A percentile compares a stretch with the other conserved stretches of the same genome.
Conservation (phyloP, 495 filamentous ascomycete genomes). For the Thozetella sp. region DNA sequence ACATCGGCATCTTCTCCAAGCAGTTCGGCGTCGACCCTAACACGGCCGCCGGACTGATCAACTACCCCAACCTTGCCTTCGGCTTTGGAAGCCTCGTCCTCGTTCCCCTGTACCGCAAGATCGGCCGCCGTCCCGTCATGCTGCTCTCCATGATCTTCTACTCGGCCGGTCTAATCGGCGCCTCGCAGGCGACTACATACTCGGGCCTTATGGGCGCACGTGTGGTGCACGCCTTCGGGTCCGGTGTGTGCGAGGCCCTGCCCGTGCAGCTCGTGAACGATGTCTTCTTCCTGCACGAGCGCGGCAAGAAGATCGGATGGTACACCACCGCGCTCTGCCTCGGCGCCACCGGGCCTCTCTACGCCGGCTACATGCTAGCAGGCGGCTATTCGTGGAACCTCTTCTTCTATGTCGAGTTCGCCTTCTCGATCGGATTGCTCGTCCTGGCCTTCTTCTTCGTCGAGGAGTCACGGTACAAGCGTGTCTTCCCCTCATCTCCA, state of each 20-base stretch:
- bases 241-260: constrained; percentile 58
- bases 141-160: constrained; percentile 40
- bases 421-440: constrained; percentile 52
- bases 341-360: constrained; percentile 30
- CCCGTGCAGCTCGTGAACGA: constrained; percentile 67
- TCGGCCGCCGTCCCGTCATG: constrained; percentile 59
- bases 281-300: constrained; percentile 68
- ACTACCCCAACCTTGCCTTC: constrained; percentile 61
- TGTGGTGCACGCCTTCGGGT: constrained; percentile 63
- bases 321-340: constrained; percentile 45
- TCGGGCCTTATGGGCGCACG: constrained; percentile 59
- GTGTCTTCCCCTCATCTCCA: constrained; percentile 9
- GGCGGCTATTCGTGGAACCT: constrained; percentile 33
- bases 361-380: constrained; percentile 37
- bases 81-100: constrained; percentile 56
- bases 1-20: constrained; percentile 54
- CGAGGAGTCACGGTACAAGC: constrained; percentile 58
- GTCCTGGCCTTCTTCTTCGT: constrained; percentile 37
- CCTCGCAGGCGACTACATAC: constrained; percentile 22
- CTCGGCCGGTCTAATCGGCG: constrained; percentile 24
- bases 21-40: constrained; percentile 50
- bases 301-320: constrained; percentile 65
- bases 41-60: constrained; percentile 54
- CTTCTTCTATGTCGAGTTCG: constrained; percentile 55
- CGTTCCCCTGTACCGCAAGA: constrained; percentile 58